Evolutionary conservation across 2,329 filamentous ascomycete genomes (phyloP).

Genomic region (Pseudophaeomoniella oleicola): DNA sequence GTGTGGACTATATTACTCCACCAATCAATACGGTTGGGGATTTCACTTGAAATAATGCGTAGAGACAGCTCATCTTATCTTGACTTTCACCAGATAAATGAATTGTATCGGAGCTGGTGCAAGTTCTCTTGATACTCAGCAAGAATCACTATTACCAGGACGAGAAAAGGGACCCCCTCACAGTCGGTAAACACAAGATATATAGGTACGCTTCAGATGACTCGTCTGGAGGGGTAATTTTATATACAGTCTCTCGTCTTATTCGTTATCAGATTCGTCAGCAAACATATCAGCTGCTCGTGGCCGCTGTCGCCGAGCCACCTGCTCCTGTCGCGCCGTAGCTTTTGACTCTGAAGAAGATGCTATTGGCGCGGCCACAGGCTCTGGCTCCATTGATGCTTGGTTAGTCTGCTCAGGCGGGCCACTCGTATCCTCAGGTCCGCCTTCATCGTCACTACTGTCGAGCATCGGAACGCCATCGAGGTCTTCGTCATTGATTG

Average conservation of each 20-base stretch:
- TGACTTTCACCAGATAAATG: too few relatives aligned
- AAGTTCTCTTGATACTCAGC: too few relatives aligned
- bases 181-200: too few relatives aligned
- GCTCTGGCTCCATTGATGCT: constrained; percentile 12
- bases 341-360: constrained; percentile 9
- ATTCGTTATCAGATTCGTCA: constrained; percentile 39
- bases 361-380: constrained; percentile 10
- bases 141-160: too few relatives aligned
- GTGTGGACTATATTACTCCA: too few relatives aligned
- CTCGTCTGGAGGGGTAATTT: too few relatives aligned
- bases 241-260: constrained; percentile 7
- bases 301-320: constrained; percentile 44
- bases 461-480: constrained; percentile 30
- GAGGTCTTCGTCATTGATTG: constrained; percentile 32
- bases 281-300: constrained; percentile 81
- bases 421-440: constrained; percentile 32
- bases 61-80: too few relatives aligned
- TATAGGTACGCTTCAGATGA: too few relatives aligned
- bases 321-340: constrained; percentile 14
- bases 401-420: constrained; percentile 20
- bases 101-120: too few relatives aligned
- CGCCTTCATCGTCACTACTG: constrained; percentile 36
- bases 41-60: too few relatives aligned
- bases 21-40: too few relatives aligned
- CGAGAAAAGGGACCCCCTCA: too few relatives aligned